A percentile compares a stretch with the other conserved stretches of the same genome.
These are phyloP conservation scores for Geranium brycei DNA, from an alignment of 345 rosid genomes.

Conservation along the genomic window DNA sequence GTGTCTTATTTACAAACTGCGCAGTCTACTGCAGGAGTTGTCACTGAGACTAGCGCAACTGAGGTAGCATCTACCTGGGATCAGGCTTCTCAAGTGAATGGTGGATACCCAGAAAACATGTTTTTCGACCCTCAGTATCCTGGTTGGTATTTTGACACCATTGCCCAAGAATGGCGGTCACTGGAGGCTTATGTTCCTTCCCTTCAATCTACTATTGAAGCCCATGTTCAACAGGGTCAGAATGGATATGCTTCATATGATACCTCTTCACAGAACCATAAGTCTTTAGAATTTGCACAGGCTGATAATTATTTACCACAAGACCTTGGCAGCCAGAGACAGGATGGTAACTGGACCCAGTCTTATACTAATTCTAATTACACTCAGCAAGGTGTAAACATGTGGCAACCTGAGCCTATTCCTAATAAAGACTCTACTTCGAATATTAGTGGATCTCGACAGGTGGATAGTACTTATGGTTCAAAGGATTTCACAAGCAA, in stretches of 20 bases:
- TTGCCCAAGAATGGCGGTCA: conserved; percentile 56
- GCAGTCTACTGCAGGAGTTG: conserved; percentile 38
- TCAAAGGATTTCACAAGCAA: conserved; percentile 27
- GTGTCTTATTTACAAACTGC: conserved; percentile 46
- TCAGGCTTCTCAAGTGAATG: conserved; percentile 49
- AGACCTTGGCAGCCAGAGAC: conserved; percentile 28
- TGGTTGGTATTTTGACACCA: conserved; percentile 81
- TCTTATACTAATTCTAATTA: conserved; percentile 25
- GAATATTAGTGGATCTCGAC: conserved; percentile 37
- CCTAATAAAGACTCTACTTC: conserved; percentile 21
- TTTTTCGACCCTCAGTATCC: conserved; percentile 80
- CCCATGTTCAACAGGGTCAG: conserved; percentile 42
- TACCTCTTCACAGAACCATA: conserved; percentile 23
- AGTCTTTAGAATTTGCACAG: conserved; percentile 27
- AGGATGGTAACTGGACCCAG: conserved; percentile 37
- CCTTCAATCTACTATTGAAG: conserved; percentile 29
- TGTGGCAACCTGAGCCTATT: conserved; percentile 38
- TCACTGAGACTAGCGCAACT: conserved; percentile 31
- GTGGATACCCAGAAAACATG: conserved; percentile 85
- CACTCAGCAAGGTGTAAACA: conserved; percentile 24
- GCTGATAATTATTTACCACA: conserved; percentile 29
- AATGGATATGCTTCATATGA: conserved; percentile 31
- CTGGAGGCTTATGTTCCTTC: conserved; percentile 59
- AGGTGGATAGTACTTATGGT: conserved; percentile 28
- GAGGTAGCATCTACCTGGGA: conserved; percentile 52